phyloP scores from a whole-genome alignment of 1,284 basidiomycete species.

The Porodaedalea pini region DNA sequence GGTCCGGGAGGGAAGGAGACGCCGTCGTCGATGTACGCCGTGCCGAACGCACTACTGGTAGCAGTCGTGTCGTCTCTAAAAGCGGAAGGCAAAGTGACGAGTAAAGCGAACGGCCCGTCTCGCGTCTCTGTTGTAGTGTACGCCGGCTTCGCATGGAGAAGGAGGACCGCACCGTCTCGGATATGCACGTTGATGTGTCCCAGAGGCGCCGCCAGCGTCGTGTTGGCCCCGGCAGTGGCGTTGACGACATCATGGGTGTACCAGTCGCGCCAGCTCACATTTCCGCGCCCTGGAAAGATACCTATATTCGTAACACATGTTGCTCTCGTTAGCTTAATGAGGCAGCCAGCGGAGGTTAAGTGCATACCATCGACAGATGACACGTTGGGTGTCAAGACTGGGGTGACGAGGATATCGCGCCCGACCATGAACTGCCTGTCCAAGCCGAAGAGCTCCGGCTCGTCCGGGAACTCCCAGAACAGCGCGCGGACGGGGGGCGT shows the following conservation, averaged over 20 bases:
- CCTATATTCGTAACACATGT: conserved; percentile 35
- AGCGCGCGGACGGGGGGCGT: conserved; percentile 69
- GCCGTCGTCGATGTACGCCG: conserved; percentile 65
- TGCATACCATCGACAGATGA: conserved; percentile 41
- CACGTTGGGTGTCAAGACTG: conserved; percentile 61
- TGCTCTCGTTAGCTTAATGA: conserved; percentile 25
- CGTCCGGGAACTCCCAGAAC: conserved; percentile 74
- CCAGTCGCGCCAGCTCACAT: conserved; percentile 70
- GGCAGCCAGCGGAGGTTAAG: conserved; percentile 3
- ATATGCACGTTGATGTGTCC: conserved; percentile 70
- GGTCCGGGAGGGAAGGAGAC: conserved; percentile 49
- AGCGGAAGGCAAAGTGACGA: conserved; percentile 50
- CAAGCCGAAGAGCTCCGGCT: conserved; percentile 58
- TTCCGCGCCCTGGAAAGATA: conserved; percentile 60
- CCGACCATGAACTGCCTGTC: conserved; percentile 74
- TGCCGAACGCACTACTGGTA: conserved; percentile 42
- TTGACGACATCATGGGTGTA: conserved; percentile 60
- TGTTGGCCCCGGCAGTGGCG: conserved; percentile 36
- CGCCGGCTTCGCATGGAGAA: conserved; percentile 51
- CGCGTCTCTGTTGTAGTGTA: conserved; percentile 60
- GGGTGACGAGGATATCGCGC: conserved; percentile 65
- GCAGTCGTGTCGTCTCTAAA: no score
- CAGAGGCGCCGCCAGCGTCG: conserved; percentile 54
- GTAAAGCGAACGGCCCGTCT: conserved; percentile 49
- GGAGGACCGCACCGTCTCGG: conserved; percentile 54